A percentile compares a stretch with the other conserved stretches of the same genome.
These are phyloP conservation scores for Sporothrix pallida DNA, from an alignment of 2,329 filamentous ascomycete species.

Conservation along the genomic window DNA sequence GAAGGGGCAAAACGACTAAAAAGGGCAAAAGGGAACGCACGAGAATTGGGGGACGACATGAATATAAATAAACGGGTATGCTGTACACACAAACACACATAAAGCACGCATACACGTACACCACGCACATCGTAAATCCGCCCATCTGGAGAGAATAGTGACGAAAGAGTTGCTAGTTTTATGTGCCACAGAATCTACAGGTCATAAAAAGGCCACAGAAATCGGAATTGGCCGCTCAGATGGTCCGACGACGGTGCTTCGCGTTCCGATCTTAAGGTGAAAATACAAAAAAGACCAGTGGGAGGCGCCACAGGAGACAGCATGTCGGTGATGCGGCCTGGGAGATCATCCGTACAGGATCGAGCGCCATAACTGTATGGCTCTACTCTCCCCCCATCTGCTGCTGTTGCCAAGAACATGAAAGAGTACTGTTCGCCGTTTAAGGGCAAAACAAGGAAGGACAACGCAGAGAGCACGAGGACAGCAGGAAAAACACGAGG, in stretches of 20 bases:
- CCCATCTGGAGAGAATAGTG: not conserved
- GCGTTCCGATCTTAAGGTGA: not conserved
- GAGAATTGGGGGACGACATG: not conserved
- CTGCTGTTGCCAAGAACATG: not conserved
- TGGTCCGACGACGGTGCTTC: slow-evolving; percentile 3
- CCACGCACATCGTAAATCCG: slow-evolving; percentile 1
- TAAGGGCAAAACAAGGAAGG: not conserved
- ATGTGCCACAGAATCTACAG: not conserved
- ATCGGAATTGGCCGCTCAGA: not conserved
- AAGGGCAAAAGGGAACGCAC: not conserved
- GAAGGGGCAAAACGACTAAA: no score
- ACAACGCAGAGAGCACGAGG: slow-evolving; percentile 6
- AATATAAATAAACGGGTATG: not conserved
- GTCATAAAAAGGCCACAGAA: not conserved
- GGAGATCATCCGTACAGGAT: not conserved
- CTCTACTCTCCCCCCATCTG: not conserved
- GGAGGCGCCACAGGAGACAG: no score
- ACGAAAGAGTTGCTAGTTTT: not conserved
- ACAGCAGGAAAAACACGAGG: not conserved
- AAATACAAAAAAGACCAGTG: not conserved
- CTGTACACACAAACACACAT: not conserved
- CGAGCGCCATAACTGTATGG: not conserved
- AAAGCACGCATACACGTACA: not conserved
- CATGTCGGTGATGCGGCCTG: not conserved
- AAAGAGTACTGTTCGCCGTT: not conserved